A percentile compares a stretch with the other conserved stretches of the same genome.
These are phyloP conservation scores for Salix purpurea DNA, from an alignment of 345 rosid genomes.

Conservation along the genomic window DNA sequence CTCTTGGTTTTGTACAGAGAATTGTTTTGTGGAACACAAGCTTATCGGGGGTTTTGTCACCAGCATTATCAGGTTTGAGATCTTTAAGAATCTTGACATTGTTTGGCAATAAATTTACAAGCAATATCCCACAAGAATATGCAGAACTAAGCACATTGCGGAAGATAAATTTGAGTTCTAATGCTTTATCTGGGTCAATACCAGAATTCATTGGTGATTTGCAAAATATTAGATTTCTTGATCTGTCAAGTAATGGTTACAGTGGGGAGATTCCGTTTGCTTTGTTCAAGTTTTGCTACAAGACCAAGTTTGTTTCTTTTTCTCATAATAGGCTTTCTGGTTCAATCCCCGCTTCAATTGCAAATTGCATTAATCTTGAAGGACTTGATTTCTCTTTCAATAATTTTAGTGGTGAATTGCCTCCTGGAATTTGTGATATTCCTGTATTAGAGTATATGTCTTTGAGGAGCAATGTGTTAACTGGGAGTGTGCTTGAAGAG, in stretches of 20 bases:
- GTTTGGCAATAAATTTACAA: constrained; percentile 77
- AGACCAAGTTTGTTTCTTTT: constrained; percentile 72
- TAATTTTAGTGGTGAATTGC: constrained; percentile 60
- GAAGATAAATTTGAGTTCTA: constrained; percentile 92
- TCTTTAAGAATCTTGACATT: constrained; percentile 75
- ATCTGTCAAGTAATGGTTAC: constrained; percentile 75
- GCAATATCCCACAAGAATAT: constrained; percentile 75
- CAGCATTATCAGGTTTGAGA: constrained; percentile 67
- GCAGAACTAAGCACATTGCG: constrained; percentile 58
- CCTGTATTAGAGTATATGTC: constrained; percentile 56
- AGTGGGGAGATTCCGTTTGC: constrained; percentile 58
- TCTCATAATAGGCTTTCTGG: constrained; percentile 72
- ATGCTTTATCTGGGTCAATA: constrained; percentile 78
- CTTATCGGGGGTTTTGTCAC: constrained; percentile 61
- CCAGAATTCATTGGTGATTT: constrained; percentile 85
- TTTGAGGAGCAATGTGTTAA: constrained; percentile 57
- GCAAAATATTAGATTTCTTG: constrained; percentile 78
- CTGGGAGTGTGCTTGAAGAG: constrained; percentile 57
- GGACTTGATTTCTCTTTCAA: constrained; percentile 89
- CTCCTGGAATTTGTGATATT: constrained; percentile 56
- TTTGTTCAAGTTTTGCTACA: constrained; percentile 65
- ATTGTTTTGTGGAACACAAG: constrained; percentile 85
- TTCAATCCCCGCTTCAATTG: constrained; percentile 59
- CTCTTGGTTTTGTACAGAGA: constrained; percentile 67
- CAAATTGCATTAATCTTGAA: constrained; percentile 61